Conservation (phyloP, 176 grass and related monocot species). For the Canna indica region DNA sequence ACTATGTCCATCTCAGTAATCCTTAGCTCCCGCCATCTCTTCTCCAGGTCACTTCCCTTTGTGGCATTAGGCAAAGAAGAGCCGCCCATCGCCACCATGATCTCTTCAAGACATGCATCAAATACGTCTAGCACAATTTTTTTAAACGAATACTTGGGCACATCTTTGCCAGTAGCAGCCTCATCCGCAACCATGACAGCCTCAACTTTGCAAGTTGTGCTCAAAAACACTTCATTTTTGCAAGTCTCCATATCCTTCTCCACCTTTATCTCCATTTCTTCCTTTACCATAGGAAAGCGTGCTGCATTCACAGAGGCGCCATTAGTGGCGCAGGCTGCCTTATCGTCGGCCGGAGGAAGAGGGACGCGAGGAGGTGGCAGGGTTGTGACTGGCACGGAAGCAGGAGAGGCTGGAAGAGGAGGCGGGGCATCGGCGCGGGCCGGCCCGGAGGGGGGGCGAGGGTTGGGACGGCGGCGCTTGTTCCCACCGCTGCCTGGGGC, state of each 20-base stretch:
- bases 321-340: neutral
- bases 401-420: neutral
- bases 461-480: conserved; percentile 72
- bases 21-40: conserved; percentile 12
- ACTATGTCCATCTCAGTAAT: conserved; percentile 13
- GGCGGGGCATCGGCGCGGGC: neutral
- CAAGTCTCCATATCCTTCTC: neutral
- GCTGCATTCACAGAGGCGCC: neutral
- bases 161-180: conserved; percentile 7
- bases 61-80: neutral
- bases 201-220: conserved; percentile 6
- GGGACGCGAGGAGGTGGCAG: neutral
- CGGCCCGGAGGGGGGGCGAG: conserved; percentile 11
- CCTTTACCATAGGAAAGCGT: neutral
- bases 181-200: conserved; percentile 16
- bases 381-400: neutral
- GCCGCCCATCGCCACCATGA: neutral
- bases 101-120: conserved; percentile 60
- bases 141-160: conserved; percentile 16
- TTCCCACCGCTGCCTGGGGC: conserved; percentile 32
- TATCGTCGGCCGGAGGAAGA: neutral
- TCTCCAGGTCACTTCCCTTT: neutral
- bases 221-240: conserved; percentile 9
- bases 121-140: conserved; percentile 54
- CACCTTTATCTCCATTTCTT: conserved; percentile 3